Percentiles rank a stretch among this genome's conserved stretches.
Conservation (phyloP, 495 filamentous ascomycete genomes). For the Annulohypoxylon maeteangense region DNA sequence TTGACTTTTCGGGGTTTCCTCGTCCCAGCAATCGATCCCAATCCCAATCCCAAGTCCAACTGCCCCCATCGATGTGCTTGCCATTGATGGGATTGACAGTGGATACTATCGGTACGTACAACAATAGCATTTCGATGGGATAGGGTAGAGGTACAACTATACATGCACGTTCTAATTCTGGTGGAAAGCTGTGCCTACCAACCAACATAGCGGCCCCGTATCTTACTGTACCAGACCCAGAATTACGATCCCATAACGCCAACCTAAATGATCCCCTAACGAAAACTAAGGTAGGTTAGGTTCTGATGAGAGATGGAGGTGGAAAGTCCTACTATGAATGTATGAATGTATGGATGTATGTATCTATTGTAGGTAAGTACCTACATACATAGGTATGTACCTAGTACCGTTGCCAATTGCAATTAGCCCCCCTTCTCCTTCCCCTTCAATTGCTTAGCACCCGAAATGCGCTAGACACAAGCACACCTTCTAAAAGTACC, state of each 20-base stretch:
- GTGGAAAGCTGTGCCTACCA: slow-evolving; percentile 35
- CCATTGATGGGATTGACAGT: slow-evolving; percentile 3
- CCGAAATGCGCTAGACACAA: neutral
- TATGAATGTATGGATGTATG: neutral
- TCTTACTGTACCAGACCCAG: slow-evolving; percentile 45
- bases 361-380: neutral
- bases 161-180: slow-evolving; percentile 34
- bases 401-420: neutral
- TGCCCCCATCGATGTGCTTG: neutral
- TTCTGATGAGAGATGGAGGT: slow-evolving; percentile 30
- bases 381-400: too few species aligned
- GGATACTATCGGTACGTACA: slow-evolving; percentile 1
- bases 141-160: neutral
- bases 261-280: slow-evolving; percentile 36
- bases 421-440: slow-evolving; percentile 21
- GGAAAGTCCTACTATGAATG: neutral
- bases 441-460: neutral
- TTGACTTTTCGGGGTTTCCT: neutral
- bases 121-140: neutral
- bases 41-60: neutral
- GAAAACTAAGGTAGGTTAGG: slow-evolving; percentile 41
- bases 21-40: neutral
- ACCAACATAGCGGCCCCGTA: slow-evolving; percentile 33
- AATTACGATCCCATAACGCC: slow-evolving; percentile 44
- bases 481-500: slow-evolving; percentile 2